phyloP scores from a whole-genome alignment of 352 stramenopile genomes.

The Aphanomyces euteiches region DNA sequence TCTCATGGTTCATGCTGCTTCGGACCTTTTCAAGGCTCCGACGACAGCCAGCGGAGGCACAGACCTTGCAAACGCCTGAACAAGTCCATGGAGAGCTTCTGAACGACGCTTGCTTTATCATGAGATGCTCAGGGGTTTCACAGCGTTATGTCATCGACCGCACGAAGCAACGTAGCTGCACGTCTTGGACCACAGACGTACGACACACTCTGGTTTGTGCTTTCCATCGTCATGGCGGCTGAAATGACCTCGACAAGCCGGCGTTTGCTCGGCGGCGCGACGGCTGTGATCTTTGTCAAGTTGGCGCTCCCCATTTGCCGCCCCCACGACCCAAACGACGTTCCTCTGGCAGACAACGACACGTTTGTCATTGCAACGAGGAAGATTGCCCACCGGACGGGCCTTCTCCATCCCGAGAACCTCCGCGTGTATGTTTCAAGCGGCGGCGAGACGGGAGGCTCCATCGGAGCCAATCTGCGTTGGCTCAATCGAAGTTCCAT shows the following conservation, averaged over 20 bases:
- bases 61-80: too few relatives aligned
- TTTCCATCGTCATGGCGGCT: too few relatives aligned
- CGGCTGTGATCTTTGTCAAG: conserved; percentile 43
- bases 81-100: too few relatives aligned
- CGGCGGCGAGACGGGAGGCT: conserved; percentile 51
- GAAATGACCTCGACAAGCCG: background rate
- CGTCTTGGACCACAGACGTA: too few relatives aligned
- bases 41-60: too few relatives aligned
- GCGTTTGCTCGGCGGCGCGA: conserved; percentile 39
- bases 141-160: too few relatives aligned
- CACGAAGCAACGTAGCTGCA: too few relatives aligned
- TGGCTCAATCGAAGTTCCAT: conserved; percentile 25
- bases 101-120: too few relatives aligned
- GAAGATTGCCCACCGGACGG: conserved; percentile 52
- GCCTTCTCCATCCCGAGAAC: conserved; percentile 61
- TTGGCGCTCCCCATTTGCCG: conserved; percentile 51
- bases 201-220: too few relatives aligned
- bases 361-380: conserved; percentile 62
- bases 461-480: conserved; percentile 73
- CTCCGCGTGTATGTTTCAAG: conserved; percentile 65
- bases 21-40: too few relatives aligned
- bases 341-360: conserved; percentile 52
- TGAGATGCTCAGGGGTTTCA: too few relatives aligned
- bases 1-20: too few relatives aligned
- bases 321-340: conserved; percentile 60